Percentiles rank a stretch among this genome's conserved stretches.
These are phyloP conservation scores for Blastomyces percursus DNA, from an alignment of 2,329 filamentous ascomycete species.

Conservation along the genomic window DNA sequence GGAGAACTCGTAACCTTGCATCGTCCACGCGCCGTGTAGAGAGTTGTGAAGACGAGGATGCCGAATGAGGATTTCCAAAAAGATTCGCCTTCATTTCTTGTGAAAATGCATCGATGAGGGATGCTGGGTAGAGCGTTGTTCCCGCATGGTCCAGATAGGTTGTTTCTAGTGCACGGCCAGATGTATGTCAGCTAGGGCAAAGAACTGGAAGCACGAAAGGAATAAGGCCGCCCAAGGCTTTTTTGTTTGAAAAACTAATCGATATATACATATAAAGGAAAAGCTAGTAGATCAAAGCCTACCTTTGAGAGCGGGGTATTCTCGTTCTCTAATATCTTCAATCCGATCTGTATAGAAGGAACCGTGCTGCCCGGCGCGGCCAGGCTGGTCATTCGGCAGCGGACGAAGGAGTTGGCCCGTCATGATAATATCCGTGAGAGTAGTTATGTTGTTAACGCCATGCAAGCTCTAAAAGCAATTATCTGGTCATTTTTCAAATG, in stretches of 20 bases:
- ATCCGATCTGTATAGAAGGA: constrained; percentile 35
- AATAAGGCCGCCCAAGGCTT: not conserved
- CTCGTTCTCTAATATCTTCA: constrained; percentile 35
- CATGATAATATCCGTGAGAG: not conserved
- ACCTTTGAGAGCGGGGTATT: constrained; percentile 40
- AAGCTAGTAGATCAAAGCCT: constrained; percentile 18
- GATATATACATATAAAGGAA: not conserved
- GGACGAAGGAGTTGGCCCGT: not conserved
- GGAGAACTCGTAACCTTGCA: constrained; percentile 57
- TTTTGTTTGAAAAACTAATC: not conserved
- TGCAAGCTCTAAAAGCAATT: not conserved
- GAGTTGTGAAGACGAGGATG: constrained; percentile 66
- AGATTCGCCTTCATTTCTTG: constrained; percentile 66
- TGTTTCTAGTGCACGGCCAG: constrained; percentile 41
- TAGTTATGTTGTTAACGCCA: not conserved
- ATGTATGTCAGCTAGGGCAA: constrained; percentile 7
- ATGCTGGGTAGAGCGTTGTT: constrained; percentile 74
- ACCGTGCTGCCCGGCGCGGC: not conserved
- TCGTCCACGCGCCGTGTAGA: constrained; percentile 67
- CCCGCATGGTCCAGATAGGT: constrained; percentile 90
- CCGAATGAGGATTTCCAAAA: constrained; percentile 87
- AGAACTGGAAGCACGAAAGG: not conserved
- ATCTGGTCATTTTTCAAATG: not conserved
- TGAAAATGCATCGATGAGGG: constrained; percentile 67
- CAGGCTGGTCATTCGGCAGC: not conserved